A percentile compares a stretch with the other conserved stretches of the same genome.
phyloP scores from a whole-genome alignment of 2,329 filamentous ascomycete genomes.

The Xylariaceae sp. region DNA sequence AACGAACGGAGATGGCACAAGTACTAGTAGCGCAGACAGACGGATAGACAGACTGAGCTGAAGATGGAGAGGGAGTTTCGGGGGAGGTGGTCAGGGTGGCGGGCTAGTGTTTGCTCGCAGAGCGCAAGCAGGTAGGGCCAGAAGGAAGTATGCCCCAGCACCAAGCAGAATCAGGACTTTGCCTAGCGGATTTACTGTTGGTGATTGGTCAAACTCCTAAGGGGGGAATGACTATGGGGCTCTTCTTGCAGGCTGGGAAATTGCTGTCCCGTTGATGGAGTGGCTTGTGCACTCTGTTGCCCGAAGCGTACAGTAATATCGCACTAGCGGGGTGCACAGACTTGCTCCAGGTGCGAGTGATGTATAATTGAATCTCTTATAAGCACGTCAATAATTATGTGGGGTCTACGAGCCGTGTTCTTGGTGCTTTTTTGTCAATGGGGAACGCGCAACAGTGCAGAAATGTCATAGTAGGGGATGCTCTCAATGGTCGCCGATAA shows the following conservation, averaged over 20 bases:
- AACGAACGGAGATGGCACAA: constrained; percentile 20
- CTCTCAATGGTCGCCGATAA: no score
- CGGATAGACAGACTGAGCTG: constrained; percentile 15
- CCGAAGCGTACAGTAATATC: constrained; percentile 5
- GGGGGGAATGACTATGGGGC: constrained; percentile 34
- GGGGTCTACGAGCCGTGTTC: no score
- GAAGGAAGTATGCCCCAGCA: constrained; percentile 10
- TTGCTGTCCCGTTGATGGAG: constrained; percentile 28
- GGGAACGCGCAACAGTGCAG: no score
- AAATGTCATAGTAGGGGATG: no score
- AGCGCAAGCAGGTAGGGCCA: constrained; percentile 5
- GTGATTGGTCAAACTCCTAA: constrained; percentile 27
- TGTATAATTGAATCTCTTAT: no score
- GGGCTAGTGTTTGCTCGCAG: constrained; percentile 8
- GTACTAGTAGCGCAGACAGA: constrained; percentile 15
- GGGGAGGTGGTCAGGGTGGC: constrained; percentile 14
- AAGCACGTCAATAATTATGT: no score
- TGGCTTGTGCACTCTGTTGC: constrained; percentile 16
- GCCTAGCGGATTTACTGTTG: neutral
- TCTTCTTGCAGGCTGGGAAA: constrained; percentile 40
- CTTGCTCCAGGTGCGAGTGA: neutral
- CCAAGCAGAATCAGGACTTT: constrained; percentile 29
- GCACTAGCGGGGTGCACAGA: neutral
- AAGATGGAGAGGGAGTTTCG: constrained; percentile 29
- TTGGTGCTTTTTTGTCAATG: no score